Evolutionary conservation across 768 basidiomycete species (phyloP).

Genomic region (Tricholoma furcatifolium): DNA sequence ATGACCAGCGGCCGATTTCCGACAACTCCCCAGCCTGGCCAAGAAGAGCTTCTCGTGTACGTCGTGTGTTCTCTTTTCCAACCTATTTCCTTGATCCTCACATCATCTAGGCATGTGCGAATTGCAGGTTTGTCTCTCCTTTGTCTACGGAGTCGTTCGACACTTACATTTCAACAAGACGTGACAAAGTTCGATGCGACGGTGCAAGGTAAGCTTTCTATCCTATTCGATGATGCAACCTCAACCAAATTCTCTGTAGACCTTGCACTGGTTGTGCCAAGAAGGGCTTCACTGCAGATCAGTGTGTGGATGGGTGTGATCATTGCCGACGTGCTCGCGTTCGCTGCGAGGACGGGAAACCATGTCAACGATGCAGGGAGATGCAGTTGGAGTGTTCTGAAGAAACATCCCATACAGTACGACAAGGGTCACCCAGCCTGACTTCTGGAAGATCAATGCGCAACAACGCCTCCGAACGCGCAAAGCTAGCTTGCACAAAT

Average conservation of each 20-base stretch:
- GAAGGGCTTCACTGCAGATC: slow-evolving; percentile 49
- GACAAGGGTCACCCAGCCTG: slow-evolving; percentile 20
- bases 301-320: slow-evolving; percentile 64
- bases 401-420: slow-evolving; percentile 29
- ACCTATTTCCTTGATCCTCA: slow-evolving; percentile 6
- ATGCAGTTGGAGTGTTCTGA: slow-evolving; percentile 52
- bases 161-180: slow-evolving; percentile 32
- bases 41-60: slow-evolving; percentile 50
- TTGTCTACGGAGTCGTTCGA: slow-evolving; percentile 4
- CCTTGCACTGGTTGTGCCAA: slow-evolving; percentile 60
- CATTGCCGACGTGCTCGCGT: slow-evolving; percentile 57
- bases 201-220: slow-evolving; percentile 40
- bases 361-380: slow-evolving; percentile 53
- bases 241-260: slow-evolving; percentile 26
- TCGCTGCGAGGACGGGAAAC: slow-evolving; percentile 47
- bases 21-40: slow-evolving; percentile 50
- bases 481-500: slow-evolving; percentile 56
- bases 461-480: slow-evolving; percentile 42
- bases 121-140: slow-evolving; percentile 46
- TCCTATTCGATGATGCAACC: background rate
- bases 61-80: slow-evolving; percentile 17
- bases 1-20: slow-evolving; percentile 47
- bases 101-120: slow-evolving; percentile 51
- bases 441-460: slow-evolving; percentile 25
- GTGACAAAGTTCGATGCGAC: slow-evolving; percentile 64